Evolutionary conservation across 139 green algal genomes (phyloP), one percentile per base, ranked within the genome.

Genomic region (Gonium pectorale): DNA sequence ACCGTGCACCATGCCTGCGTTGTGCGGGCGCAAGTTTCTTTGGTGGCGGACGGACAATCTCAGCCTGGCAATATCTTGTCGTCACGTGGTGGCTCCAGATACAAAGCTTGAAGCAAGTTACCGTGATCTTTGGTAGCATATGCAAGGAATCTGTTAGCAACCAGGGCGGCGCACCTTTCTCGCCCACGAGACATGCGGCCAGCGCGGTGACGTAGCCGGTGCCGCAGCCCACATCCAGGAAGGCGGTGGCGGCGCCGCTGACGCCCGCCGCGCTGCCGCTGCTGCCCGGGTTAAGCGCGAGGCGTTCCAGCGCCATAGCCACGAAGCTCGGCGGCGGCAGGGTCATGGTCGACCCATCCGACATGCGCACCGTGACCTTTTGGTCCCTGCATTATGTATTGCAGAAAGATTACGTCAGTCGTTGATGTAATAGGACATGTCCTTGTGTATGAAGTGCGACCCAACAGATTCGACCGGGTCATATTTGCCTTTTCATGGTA

Each of bases 151-250:
- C n/a, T n/a, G n/a, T n/a, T n/a, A n/a, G n/a, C n/a, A n/a, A n/a
- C n/a, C n/a, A n/a, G n/a, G n/a, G 17, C 33, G 27, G 44, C 74
- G 31, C 43, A 74, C 75, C 88, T 11, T 64, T 54, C 40, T 78
- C 80, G 33, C 86, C 89, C 13, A 91, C 71, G 15, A 95, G 85
- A 85, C 89, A 93, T 2, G 89, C 80, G 0, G 86, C 92, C 66
- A 95, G 85, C 5, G 89, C 89, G 1, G 90, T 90, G 9, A 94
- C 88, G 74, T 93, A 95, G 29, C 85, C 92, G 2, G 89, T 92
- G 67, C 90, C 90, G 54, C 89, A 93, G 40, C 90, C 90, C 17
- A 94, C 88, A 71, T 95, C 92, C 38, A 95, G 89, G 86, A 95
- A 93, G 29, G 72, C 17, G 13, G 56, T 59, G 11, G 72, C n/a